phyloP scores from a whole-genome alignment of 1,139 yeast species.

The Zygosaccharomyces pseudobailii region DNA sequence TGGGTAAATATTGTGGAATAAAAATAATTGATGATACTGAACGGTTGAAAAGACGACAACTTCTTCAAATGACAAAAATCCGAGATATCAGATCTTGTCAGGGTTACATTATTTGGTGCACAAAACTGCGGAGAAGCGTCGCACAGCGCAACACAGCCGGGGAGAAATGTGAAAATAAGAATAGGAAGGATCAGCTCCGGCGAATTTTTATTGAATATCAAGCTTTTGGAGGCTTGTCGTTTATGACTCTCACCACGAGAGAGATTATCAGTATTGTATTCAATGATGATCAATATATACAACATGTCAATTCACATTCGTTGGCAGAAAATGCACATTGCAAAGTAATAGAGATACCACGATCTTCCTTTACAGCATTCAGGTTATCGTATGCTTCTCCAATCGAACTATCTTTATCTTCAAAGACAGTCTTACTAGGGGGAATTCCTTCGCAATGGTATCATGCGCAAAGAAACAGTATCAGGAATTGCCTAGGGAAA shows the following conservation, averaged over 20 bases:
- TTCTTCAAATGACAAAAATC: background rate
- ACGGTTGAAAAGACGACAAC: background rate
- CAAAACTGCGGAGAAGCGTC: background rate
- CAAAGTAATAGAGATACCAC: conserved; percentile 29
- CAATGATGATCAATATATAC: conserved; percentile 14
- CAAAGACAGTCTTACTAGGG: conserved; percentile 53
- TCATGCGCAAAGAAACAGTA: conserved; percentile 31
- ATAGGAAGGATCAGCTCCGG: no score
- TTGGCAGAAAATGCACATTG: conserved; percentile 1
- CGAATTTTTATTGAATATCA: background rate
- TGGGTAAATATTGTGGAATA: no score
- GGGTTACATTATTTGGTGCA: background rate
- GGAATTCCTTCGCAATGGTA: conserved; percentile 63
- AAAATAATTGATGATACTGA: no score
- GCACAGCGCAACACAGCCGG: no score
- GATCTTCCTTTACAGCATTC: conserved; percentile 57
- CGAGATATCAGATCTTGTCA: background rate
- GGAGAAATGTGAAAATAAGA: no score
- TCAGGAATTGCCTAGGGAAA: conserved; percentile 18
- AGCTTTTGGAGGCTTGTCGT: background rate
- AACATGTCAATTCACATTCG: conserved; percentile 7
- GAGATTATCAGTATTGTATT: conserved; percentile 12
- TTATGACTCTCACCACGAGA: conserved; percentile 10
- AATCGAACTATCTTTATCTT: conserved; percentile 42
- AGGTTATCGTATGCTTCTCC: conserved; percentile 54